phyloP scores from a whole-genome alignment of 2,329 filamentous ascomycete species.

The Fusarium mangiferae region DNA sequence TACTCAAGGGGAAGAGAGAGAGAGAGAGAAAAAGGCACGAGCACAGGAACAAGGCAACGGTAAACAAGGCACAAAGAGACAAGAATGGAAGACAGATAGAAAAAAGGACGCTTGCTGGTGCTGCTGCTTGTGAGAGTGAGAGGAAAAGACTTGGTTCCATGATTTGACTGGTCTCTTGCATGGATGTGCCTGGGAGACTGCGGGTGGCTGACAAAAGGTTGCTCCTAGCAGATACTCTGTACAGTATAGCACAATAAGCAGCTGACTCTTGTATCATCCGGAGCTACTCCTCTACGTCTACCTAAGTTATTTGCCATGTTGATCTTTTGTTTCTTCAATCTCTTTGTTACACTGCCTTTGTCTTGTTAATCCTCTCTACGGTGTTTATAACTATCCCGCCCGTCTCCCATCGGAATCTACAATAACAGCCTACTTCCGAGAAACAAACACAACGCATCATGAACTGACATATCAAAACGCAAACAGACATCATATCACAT shows the following conservation, averaged over 20 bases:
- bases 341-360: constrained; percentile 6
- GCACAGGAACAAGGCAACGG: constrained; percentile 9
- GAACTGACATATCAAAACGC: not conserved
- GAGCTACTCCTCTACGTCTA: not conserved
- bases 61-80: constrained; percentile 21
- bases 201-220: constrained; percentile 25
- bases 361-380: not conserved
- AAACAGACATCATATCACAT: constrained; percentile 1
- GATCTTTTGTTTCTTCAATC: constrained; percentile 2
- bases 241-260: constrained; percentile 5
- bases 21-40: not conserved
- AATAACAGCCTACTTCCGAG: not conserved
- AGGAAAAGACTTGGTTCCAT: constrained; percentile 13
- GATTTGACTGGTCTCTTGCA: constrained; percentile 8
- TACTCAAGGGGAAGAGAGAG: not conserved
- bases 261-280: constrained; percentile 23
- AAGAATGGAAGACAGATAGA: not conserved
- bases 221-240: not conserved
- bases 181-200: constrained; percentile 35
- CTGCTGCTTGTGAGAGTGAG: not conserved
- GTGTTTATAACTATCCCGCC: not conserved
- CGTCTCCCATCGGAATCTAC: not conserved
- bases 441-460: not conserved
- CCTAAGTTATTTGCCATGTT: not conserved
- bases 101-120: not conserved